Conservation (phyloP, 495 filamentous ascomycete species). For the Niebla homalea region DNA sequence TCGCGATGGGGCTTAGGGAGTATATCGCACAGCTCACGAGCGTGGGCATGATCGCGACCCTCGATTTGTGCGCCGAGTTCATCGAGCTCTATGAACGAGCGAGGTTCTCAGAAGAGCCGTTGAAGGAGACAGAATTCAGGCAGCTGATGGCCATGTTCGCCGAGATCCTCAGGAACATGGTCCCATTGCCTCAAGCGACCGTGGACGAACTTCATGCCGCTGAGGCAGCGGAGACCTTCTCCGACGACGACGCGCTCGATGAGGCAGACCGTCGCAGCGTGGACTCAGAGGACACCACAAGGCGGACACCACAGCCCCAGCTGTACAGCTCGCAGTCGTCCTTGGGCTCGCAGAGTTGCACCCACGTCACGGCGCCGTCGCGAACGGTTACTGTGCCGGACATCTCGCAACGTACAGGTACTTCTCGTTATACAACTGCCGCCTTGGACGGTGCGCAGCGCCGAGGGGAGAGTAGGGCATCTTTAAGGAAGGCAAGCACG, state of each 20-base stretch:
- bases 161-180: constrained; percentile 66
- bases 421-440: constrained; percentile 20
- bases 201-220: constrained; percentile 29
- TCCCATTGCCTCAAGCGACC: constrained; percentile 38
- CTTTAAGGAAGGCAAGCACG: constrained; percentile 24
- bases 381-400: constrained; percentile 17
- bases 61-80: constrained; percentile 47
- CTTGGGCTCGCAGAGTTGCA: background rate
- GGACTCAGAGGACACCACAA: constrained; percentile 8
- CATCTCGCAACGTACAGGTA: constrained; percentile 15
- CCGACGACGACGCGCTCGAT: background rate
- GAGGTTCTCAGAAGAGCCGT: constrained; percentile 52
- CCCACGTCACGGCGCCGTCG: constrained; percentile 10
- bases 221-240: constrained; percentile 11
- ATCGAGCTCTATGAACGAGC: constrained; percentile 67
- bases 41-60: constrained; percentile 47
- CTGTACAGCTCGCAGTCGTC: constrained; percentile 3
- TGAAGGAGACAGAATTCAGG: constrained; percentile 61
- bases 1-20: constrained; percentile 63
- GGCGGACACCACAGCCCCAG: constrained; percentile 9
- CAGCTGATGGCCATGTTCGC: constrained; percentile 78
- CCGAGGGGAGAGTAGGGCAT: constrained; percentile 9
- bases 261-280: background rate
- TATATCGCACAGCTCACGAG: constrained; percentile 61
- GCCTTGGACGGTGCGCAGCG: no score